These are phyloP conservation scores for Spinacia oleracea DNA, from an alignment of 179 eudicot species.

Conservation along the genomic window DNA sequence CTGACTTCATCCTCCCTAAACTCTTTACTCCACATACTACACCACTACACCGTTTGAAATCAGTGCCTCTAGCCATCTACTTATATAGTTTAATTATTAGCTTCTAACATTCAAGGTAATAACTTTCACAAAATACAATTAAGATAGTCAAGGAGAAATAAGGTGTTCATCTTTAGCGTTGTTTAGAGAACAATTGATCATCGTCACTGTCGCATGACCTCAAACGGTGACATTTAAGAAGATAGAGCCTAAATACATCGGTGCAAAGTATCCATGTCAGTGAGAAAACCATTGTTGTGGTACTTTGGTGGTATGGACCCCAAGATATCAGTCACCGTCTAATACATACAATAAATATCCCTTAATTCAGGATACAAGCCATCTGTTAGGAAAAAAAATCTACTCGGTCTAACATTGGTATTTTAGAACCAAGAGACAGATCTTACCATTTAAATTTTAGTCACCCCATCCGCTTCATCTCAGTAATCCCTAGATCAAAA, in stretches of 20 bases:
- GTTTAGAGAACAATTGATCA: background rate
- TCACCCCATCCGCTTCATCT: background rate
- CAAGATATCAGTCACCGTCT: background rate
- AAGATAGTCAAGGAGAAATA: background rate
- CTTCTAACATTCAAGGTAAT: background rate
- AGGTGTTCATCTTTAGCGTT: background rate
- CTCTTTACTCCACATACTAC: background rate
- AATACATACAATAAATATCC: background rate
- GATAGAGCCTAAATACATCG: background rate
- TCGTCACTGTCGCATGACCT: background rate
- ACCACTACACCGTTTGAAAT: background rate
- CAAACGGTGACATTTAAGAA: too few relatives aligned
- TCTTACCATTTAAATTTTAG: background rate
- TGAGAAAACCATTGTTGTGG: background rate
- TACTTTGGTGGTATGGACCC: background rate
- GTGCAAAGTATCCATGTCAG: background rate
- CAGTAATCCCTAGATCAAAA: background rate
- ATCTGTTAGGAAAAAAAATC: background rate
- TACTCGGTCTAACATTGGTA: background rate
- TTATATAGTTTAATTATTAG: background rate
- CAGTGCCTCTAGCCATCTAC: too few relatives aligned
- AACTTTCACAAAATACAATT: background rate
- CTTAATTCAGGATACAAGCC: background rate
- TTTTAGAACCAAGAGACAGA: background rate
- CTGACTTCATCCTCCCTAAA: background rate